These are phyloP conservation scores for Entomortierella beljakovae DNA, from an alignment of 192 early-diverging fungal species.

Conservation along the genomic window DNA sequence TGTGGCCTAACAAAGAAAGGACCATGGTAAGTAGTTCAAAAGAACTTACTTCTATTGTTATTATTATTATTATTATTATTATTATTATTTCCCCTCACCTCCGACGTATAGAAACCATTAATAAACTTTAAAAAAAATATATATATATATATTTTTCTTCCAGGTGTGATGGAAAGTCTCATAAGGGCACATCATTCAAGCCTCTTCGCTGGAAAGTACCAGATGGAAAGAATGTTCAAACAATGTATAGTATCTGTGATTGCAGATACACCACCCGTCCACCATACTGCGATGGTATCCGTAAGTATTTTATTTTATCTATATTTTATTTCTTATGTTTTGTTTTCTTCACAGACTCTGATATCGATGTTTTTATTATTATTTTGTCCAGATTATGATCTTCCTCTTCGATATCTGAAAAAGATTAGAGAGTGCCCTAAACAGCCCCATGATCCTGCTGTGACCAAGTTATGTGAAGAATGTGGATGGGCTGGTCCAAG, in stretches of 20 bases:
- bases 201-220: conserved; percentile 43
- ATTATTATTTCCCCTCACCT: neutral
- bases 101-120: neutral
- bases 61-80: neutral
- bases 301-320: conserved; percentile 16
- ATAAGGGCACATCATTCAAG: conserved; percentile 49
- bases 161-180: conserved; percentile 55
- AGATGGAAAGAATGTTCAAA: conserved; percentile 31
- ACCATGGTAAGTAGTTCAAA: conserved; percentile 24
- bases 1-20: conserved; percentile 53
- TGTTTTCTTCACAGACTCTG: neutral
- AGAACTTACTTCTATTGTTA: too few species aligned
- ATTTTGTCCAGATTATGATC: conserved; percentile 32
- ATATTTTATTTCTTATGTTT: neutral
- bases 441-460: conserved; percentile 40
- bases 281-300: conserved; percentile 49
- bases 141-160: too few species aligned
- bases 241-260: conserved; percentile 50
- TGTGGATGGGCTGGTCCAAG: conserved; percentile 52
- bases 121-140: neutral
- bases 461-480: conserved; percentile 48
- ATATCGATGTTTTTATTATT: neutral
- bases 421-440: conserved; percentile 41
- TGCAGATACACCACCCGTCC: conserved; percentile 47
- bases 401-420: conserved; percentile 44